Base-by-base conservation (phyloP, 2,329 filamentous ascomycete genomes). In the Stagonosporopsis rhizophila region DNA sequence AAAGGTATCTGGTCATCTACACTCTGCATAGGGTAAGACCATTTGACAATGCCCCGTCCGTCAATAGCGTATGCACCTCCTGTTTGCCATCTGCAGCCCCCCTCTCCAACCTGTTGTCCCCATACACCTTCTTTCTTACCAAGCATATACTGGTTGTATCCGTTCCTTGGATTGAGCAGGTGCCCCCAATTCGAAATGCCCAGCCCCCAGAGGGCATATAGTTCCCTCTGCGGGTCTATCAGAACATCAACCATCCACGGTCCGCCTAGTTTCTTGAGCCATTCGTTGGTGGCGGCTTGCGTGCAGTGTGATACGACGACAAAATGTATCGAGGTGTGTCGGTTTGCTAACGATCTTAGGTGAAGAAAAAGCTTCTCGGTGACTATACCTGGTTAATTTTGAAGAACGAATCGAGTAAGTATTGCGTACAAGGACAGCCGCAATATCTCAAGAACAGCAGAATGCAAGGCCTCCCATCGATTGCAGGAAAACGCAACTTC, bases 261-360 rank as follows among this genome's bases (percentile, higher is more conserved):
- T 56, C 85, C 84, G 68, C 85, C 85, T 12, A 87, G 71, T 17
- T 85, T 76, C 60, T 83, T 81, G 41, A 85, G 65, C 85, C 85
- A 87, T 60, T 82, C 83, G 34, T 78, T 72, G 1, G 85, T 87
- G 27, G 85, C 84, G 20, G 79, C 75, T 4, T 77, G 71, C 8
- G 84, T 86, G 35, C 85, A 82, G 74, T 87, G 85, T 22, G 84
- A 87, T 46, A 87, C 77, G 60, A 85, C 84, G 52, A 87, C 77
- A 75, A 84, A 87, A 55, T 78, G 79, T 11, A 87, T 75, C 38
- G 75, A 74, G 47, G 80, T 75, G 62, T 84, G 78, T 46, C 80
- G 81, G 70, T 82, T 83, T 12, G 83, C 80, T 54, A 87, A 78
- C 39, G 81, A 75, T 46, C 84, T 83, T 50, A 87, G 79, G 58